Conservation (phyloP, 148 eudicot species). For the Salicornia ramosissima region DNA sequence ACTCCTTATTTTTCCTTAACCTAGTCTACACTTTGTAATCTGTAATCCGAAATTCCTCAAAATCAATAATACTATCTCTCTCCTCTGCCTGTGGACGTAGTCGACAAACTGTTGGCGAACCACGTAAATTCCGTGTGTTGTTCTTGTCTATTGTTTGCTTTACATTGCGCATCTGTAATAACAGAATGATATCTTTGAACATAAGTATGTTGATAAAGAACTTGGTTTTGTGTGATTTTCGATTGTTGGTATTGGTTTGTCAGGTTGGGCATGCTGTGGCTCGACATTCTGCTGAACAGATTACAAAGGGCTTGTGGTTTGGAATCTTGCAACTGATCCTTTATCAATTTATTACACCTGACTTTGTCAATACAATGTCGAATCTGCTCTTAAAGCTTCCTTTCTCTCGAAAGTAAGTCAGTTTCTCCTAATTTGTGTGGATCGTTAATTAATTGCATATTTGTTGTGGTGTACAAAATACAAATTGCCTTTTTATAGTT, state of each 20-base stretch:
- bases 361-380: constrained; percentile 74
- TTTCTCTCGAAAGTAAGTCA: constrained; percentile 70
- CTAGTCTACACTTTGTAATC: too few species aligned
- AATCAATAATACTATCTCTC: too few species aligned
- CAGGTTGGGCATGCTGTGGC: constrained; percentile 94
- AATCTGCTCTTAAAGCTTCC: constrained; percentile 64
- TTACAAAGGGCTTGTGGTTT: constrained; percentile 70
- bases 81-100: too few species aligned
- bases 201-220: not conserved
- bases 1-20: too few species aligned
- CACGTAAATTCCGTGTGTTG: too few species aligned
- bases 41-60: too few species aligned
- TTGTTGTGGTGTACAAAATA: not conserved
- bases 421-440: not conserved
- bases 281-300: constrained; percentile 72
- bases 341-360: constrained; percentile 70
- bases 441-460: not conserved
- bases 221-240: not conserved
- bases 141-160: too few species aligned
- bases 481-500: too few species aligned
- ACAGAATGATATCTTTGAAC: not conserved
- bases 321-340: constrained; percentile 67
- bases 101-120: too few species aligned
- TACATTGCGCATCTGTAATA: too few species aligned
- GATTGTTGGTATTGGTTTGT: constrained; percentile 2